phyloP scores from a whole-genome alignment of 2,329 filamentous ascomycete genomes.

The Rhexocercosporidium sp. region DNA sequence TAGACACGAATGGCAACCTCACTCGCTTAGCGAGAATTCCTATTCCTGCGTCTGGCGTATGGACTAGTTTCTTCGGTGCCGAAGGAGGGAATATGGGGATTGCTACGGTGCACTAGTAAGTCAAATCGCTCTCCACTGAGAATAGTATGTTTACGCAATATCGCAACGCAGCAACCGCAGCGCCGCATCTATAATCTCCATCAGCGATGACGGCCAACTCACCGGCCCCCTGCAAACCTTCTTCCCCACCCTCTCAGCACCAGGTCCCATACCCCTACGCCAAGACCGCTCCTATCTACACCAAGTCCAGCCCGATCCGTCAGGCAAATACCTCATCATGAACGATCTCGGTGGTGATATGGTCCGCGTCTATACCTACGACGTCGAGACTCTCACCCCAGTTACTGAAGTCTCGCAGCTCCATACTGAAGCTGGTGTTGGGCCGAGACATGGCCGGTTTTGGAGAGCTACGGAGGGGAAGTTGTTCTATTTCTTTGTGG shows the following conservation, averaged over 20 bases:
- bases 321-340: slow-evolving; percentile 51
- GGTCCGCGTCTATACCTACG: slow-evolving; percentile 49
- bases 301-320: slow-evolving; percentile 55
- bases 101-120: slow-evolving; percentile 24
- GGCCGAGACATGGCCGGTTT: slow-evolving; percentile 57
- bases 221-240: slow-evolving; percentile 4
- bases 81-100: slow-evolving; percentile 15
- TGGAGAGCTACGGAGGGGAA: slow-evolving; percentile 27
- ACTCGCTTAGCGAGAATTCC: slow-evolving; percentile 14
- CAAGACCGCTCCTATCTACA: slow-evolving; percentile 54
- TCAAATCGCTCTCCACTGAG: background rate
- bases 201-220: slow-evolving; percentile 9
- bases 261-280: slow-evolving; percentile 34
- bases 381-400: slow-evolving; percentile 47
- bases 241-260: slow-evolving; percentile 14
- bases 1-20: slow-evolving; percentile 16
- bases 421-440: slow-evolving; percentile 46
- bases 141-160: background rate
- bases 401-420: slow-evolving; percentile 44
- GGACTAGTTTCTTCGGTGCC: slow-evolving; percentile 15
- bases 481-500: slow-evolving; percentile 47
- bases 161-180: slow-evolving; percentile 21
- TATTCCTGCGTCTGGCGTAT: slow-evolving; percentile 18
- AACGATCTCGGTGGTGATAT: slow-evolving; percentile 56
- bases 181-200: slow-evolving; percentile 7